Evolutionary conservation across 768 basidiomycete species (phyloP).

Genomic region (Neoboletus magnificus): DNA sequence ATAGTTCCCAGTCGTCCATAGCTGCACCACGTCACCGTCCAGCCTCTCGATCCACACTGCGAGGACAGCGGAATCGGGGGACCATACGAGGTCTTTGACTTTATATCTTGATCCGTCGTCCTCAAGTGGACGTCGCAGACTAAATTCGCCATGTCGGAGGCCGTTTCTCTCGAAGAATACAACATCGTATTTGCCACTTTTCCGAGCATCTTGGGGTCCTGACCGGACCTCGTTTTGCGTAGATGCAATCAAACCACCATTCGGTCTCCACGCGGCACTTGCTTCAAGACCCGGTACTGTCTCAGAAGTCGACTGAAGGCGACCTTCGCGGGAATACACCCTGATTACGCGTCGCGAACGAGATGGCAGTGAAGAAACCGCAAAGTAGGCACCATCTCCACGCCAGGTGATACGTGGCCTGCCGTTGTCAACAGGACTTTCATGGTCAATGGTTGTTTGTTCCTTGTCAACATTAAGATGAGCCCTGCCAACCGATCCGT

Average conservation of each 20-base stretch:
- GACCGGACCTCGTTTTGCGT: conserved; percentile 77
- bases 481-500: conserved; percentile 88
- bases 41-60: conserved; percentile 79
- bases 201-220: conserved; percentile 64
- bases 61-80: conserved; percentile 80
- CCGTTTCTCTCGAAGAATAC: conserved; percentile 97
- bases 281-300: conserved; percentile 80
- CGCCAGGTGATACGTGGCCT: conserved; percentile 85
- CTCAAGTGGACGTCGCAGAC: conserved; percentile 40
- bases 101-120: conserved; percentile 59
- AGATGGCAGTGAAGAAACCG: conserved; percentile 70
- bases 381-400: conserved; percentile 88
- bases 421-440: conserved; percentile 68
- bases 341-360: conserved; percentile 24
- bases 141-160: conserved; percentile 86
- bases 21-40: conserved; percentile 77
- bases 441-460: conserved; percentile 38
- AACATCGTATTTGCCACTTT: conserved; percentile 72
- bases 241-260: conserved; percentile 78
- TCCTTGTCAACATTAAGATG: conserved; percentile 52
- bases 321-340: conserved; percentile 44
- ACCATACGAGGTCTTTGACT: conserved; percentile 81
- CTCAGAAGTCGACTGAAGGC: conserved; percentile 83
- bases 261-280: conserved; percentile 78
- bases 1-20: conserved; percentile 95